Evolutionary conservation across 2,329 filamentous ascomycete species (phyloP), one percentile per base, ranked within the genome.

Genomic region (Nigrospora sphaerica): DNA sequence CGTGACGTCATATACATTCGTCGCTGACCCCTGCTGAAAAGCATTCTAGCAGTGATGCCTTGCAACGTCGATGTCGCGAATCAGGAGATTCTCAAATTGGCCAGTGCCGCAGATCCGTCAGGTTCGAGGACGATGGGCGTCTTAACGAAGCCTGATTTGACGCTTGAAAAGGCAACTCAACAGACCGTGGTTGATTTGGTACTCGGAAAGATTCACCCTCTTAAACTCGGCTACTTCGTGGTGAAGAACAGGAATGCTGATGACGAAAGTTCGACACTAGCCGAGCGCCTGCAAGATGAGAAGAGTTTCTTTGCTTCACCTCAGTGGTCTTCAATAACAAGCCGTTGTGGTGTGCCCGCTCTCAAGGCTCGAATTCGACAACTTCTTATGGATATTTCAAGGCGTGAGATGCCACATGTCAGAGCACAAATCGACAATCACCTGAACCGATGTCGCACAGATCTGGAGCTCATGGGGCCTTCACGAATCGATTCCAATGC

Each of bases 61-160:
- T 64, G 66, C 44, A 71, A 61, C 12, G 62, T 58, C 0, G 68
- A 73, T 13, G 60, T 70, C 3, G 64, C 66, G 0, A 71, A 64
- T 0, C 68, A 72, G 14, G 65, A 67, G 38, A 69, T 71, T 7
- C 45, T 72, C 1, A 60, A 61, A 0, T 57, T 62, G 2, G 66
- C 68, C 0, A 59, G 62, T 2, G 58, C 61, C 0, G 62, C 48
- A 0, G 74, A 77, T 12, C 64, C 67, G 0, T 46, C 62, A 0
- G 72, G 73, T 0, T 49, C 57, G 5, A 52, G 73, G 0, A 77
- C 73, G 0, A 55, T 77, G 9, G 71, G 69, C 0, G 68, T 77
- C 0, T 63, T 84, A 0, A 85, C 80, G 0, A 85, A 84, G 52
- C 74, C 78, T 0, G 80, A 85, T 46, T 62, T 81, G 0, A 69